phyloP scores from a whole-genome alignment of 805 yeast species.

The Naumovozyma castellii region DNA sequence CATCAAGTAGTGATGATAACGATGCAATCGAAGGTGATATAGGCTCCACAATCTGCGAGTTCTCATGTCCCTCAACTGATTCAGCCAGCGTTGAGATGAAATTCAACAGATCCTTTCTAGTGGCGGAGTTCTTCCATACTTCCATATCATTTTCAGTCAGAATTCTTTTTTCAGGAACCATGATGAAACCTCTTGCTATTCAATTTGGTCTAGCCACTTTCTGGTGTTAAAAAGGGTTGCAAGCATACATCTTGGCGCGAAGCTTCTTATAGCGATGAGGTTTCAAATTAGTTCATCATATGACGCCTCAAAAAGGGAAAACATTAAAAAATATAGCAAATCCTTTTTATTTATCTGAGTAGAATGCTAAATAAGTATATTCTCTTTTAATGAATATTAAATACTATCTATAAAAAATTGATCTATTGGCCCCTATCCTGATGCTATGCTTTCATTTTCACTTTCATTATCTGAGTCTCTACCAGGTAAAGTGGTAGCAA shows the following conservation, averaged over 20 bases:
- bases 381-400: not conserved
- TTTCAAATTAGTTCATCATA: no score
- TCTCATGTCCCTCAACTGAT: conserved; percentile 52
- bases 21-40: conserved; percentile 29
- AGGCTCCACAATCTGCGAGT: conserved; percentile 38
- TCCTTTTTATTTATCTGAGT: no score
- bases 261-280: not conserved
- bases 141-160: conserved; percentile 50
- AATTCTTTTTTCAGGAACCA: conserved; percentile 38
- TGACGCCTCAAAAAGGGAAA: no score
- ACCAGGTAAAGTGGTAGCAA: not conserved
- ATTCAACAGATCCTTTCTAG: conserved; percentile 40
- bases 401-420: no score
- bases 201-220: not conserved
- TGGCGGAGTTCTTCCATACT: conserved; percentile 45
- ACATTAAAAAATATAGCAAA: no score
- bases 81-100: conserved; percentile 53
- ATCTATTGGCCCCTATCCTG: not conserved
- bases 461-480: not conserved
- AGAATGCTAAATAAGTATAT: not conserved
- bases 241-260: not conserved
- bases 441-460: not conserved
- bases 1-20: conserved; percentile 36
- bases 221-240: not conserved
- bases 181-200: not conserved